phyloP scores from a whole-genome alignment of 2,329 filamentous ascomycete species.

The Aureobasidium melanogenum region DNA sequence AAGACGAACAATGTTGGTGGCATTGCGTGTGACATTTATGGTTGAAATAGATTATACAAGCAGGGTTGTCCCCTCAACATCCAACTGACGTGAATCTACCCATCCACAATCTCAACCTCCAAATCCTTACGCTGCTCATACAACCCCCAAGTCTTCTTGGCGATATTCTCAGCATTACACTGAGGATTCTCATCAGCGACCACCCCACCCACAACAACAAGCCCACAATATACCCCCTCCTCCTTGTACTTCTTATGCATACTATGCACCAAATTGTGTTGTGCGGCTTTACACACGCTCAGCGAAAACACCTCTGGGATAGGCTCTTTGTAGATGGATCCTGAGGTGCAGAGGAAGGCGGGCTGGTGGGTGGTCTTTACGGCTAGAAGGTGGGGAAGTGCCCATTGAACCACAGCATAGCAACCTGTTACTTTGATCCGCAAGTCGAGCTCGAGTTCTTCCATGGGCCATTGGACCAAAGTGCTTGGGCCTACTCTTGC shows the following conservation, averaged over 20 bases:
- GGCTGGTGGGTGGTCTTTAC: constrained; percentile 4
- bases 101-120: constrained; percentile 21
- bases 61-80: too few species aligned
- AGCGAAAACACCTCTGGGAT: constrained; percentile 40
- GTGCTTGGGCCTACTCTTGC: constrained; percentile 38
- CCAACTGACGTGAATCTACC: too few species aligned
- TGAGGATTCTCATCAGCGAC: neutral
- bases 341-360: constrained; percentile 20
- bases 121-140: constrained; percentile 35
- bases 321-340: constrained; percentile 40
- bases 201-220: constrained; percentile 38
- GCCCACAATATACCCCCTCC: constrained; percentile 37
- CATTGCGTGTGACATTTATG: too few species aligned
- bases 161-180: constrained; percentile 38
- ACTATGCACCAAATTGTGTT: constrained; percentile 41
- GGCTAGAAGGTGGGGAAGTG: constrained; percentile 35
- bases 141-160: constrained; percentile 35
- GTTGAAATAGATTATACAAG: too few species aligned
- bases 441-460: constrained; percentile 43
- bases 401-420: constrained; percentile 40
- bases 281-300: constrained; percentile 43
- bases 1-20: too few species aligned
- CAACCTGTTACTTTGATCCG: constrained; percentile 41
- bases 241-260: constrained; percentile 33
- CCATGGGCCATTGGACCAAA: constrained; percentile 33